Percentiles rank a stretch among this genome's conserved stretches.
Conservation (phyloP, 441 rosid genomes). For the Mallotus japonicus region DNA sequence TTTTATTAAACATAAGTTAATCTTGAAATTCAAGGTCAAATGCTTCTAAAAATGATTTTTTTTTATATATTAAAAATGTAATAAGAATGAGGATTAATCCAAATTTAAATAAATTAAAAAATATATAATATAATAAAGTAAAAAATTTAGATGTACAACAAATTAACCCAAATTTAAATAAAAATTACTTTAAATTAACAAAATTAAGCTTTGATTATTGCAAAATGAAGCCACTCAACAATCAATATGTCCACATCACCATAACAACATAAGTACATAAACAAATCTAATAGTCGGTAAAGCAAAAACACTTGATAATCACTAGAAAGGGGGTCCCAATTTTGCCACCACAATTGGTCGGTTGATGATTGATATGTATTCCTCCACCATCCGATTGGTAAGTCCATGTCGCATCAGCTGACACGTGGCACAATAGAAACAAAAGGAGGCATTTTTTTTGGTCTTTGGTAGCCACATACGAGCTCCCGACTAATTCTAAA, state of each 20-base stretch:
- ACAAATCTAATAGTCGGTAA: constrained; percentile 53
- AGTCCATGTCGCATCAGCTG: constrained; percentile 21
- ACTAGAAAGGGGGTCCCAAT: constrained; percentile 29
- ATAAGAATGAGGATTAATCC: too few relatives aligned
- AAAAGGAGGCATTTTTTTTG: constrained; percentile 30
- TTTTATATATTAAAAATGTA: too few relatives aligned
- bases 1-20: too few relatives aligned
- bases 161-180: background rate
- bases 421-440: constrained; percentile 35
- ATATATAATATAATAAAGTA: too few relatives aligned
- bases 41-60: too few relatives aligned
- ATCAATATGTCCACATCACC: constrained; percentile 28
- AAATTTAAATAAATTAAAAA: too few relatives aligned
- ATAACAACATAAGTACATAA: constrained; percentile 4
- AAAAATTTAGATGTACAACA: too few relatives aligned
- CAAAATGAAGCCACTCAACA: constrained; percentile 25
- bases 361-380: constrained; percentile 22
- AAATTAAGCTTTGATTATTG: constrained; percentile 18
- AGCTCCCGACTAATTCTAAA: too few relatives aligned
- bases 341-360: constrained; percentile 22
- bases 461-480: too few relatives aligned
- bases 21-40: too few relatives aligned
- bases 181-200: constrained; percentile 3
- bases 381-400: constrained; percentile 26
- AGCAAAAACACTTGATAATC: constrained; percentile 28